phyloP scores from a whole-genome alignment of 2,329 filamentous ascomycete genomes.

The Curvularia sp. region DNA sequence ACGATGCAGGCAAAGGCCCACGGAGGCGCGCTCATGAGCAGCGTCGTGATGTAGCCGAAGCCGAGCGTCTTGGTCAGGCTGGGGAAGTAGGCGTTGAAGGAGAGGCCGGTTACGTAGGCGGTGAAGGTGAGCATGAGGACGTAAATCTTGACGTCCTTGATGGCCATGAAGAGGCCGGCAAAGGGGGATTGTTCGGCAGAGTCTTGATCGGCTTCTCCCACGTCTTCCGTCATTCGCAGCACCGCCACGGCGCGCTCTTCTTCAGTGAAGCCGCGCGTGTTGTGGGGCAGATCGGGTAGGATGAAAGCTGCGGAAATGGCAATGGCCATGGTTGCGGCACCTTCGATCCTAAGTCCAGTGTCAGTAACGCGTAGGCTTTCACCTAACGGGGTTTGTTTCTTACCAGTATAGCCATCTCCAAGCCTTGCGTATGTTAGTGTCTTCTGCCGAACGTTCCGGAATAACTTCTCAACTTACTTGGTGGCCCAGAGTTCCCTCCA shows the following conservation, averaged over 20 bases:
- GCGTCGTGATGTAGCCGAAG: slow-evolving; percentile 49
- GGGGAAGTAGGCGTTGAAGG: slow-evolving; percentile 49
- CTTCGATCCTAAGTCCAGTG: slow-evolving; percentile 44
- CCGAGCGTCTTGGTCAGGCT: slow-evolving; percentile 51
- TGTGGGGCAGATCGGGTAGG: slow-evolving; percentile 47
- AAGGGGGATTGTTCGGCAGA: slow-evolving; percentile 58
- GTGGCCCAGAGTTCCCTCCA: slow-evolving; percentile 47
- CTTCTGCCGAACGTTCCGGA: neutral
- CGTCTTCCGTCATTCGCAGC: slow-evolving; percentile 57
- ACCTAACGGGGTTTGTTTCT: no score
- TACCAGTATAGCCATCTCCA: slow-evolving; percentile 51
- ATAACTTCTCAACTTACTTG: slow-evolving; percentile 3
- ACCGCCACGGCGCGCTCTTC: slow-evolving; percentile 56
- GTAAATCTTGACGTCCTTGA: slow-evolving; percentile 69
- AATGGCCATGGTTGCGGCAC: slow-evolving; percentile 44
- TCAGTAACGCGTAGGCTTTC: no score
- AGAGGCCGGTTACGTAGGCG: slow-evolving; percentile 64
- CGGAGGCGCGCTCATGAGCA: slow-evolving; percentile 57
- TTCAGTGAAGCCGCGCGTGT: slow-evolving; percentile 56
- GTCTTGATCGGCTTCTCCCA: slow-evolving; percentile 56
- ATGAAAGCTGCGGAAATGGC: slow-evolving; percentile 44
- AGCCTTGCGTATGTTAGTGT: slow-evolving; percentile 24
- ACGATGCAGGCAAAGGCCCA: slow-evolving; percentile 58
- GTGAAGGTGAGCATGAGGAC: slow-evolving; percentile 69
- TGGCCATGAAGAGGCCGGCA: slow-evolving; percentile 64